Evolutionary conservation across 2,329 filamentous ascomycete genomes (phyloP), one percentile per base, ranked within the genome.

Genomic region (Nemania sp.): DNA sequence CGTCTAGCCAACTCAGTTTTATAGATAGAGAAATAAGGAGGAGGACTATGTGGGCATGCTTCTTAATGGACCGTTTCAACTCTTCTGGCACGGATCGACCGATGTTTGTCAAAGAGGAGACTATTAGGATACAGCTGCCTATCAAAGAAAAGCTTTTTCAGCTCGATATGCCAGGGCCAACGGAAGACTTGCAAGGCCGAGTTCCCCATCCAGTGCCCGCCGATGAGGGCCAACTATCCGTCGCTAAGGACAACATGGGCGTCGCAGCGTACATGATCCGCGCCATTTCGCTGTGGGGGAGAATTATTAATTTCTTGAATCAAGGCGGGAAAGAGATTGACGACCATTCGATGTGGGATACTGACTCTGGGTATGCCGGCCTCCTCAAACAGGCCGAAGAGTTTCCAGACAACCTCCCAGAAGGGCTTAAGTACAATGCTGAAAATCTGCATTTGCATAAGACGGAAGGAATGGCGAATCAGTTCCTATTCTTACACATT

Each of bases 11-110:
- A 70, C 86, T 96, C 60, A 97, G 93, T 77, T 96, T 96, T 73
- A 93, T 94, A 18, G 96, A 98, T 78, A 91, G 93, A 29, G 96
- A 99, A 79, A 98, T 98, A 62, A 88, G 96, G 68, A 86, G 96
- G 73, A 88, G 96, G 64, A 96, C 94, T 2, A 98, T 99, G 95
- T 99, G 96, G 96, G 93, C 94, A 13, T 98, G 95, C 77, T 97
- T 97, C 76, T 80, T 98, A 64, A 98, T 98, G 94, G 96, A 99
- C 78, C 90, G 95, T 0, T 98, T 98, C 83, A 98, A 97, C 80
- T 98, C 95, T 0, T 98, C 94, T 1, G 95, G 96, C 1, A 97
- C 93, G 2, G 94, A 98, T 75, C 88, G 95, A 43, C 96, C 96
- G 22, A 93, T 93, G 61, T 97, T 98, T 73, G 91, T 97, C 62